Base-by-base conservation (phyloP, 2,329 filamentous ascomycete species). In the Verticillium zaregamsianum region DNA sequence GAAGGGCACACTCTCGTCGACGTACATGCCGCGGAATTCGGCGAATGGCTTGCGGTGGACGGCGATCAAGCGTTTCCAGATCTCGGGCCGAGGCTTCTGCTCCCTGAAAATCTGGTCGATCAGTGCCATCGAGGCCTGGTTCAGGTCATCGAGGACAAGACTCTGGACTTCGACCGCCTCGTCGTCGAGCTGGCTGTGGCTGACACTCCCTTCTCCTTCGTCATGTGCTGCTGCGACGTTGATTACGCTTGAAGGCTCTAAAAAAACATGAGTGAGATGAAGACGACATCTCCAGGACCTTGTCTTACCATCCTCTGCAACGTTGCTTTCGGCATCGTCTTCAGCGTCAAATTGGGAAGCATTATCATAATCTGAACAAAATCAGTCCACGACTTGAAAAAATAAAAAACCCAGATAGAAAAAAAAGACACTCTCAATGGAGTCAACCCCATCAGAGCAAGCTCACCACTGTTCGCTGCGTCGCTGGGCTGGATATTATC, bases 101-200 rank as follows among this genome's bases (percentile, higher is more conserved):
- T 64, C 57, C 3, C 68, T 58, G 20, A 63, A 57, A 3, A 74
- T 64, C 58, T 66, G 70, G 3, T 65, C 63, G 61, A 73, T 67
- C 33, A 77, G 61, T 6, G 68, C 68, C 15, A 68, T 64, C 0
- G 74, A 63, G 33, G 70, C 66, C 20, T 66, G 65, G 58, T 64
- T 64, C 9, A 76, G 66, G 35, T 73, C 67, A 5, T 68, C 62
- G 23, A 76, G 59, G 20, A 66, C 68, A 25, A 68, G 63, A 28
- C 71, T 66, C 33, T 66, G 64, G 7, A 64, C 61, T 59, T 62
- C 57, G 23, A 45, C 15, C 5, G 12, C 23, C 23, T 58, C 55
- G 9, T 57, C 20, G 12, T 52, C 45, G 20, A 52, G n/a, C 45
- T 52, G 45, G 23, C 11, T 25, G 5, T 23, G n/a, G 20, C 12